These are phyloP conservation scores for Lineolata rhizophorae DNA, from an alignment of 495 filamentous ascomycete genomes.

Conservation along the genomic window DNA sequence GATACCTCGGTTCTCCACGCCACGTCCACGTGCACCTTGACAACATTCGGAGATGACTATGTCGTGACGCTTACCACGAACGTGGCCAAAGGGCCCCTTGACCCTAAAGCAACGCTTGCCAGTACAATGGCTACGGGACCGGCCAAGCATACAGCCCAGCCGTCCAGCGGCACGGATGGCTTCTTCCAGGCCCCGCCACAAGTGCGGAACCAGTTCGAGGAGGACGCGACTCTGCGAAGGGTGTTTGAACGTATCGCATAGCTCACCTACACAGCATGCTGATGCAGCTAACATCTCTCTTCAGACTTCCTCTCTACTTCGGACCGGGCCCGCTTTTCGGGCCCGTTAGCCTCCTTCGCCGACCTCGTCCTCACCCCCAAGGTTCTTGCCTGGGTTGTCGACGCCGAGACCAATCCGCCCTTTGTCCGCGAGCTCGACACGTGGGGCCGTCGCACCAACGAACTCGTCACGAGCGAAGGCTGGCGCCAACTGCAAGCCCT, in stretches of 20 bases:
- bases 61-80: no score
- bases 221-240: constrained; percentile 5
- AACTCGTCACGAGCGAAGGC: constrained; percentile 30
- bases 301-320: constrained; percentile 3
- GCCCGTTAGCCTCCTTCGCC: constrained; percentile 7
- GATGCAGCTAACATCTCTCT: background rate
- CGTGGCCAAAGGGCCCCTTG: no score
- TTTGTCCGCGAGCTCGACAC: constrained; percentile 26
- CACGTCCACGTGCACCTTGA: no score
- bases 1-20: no score
- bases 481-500: constrained; percentile 33
- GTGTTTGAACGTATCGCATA: constrained; percentile 1
- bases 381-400: constrained; percentile 28
- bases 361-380: constrained; percentile 9
- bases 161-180: constrained; percentile 9
- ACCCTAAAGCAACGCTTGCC: no score
- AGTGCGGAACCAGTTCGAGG: constrained; percentile 7
- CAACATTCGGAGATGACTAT: no score
- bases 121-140: no score
- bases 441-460: constrained; percentile 26
- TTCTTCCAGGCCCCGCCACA: constrained; percentile 10
- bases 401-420: constrained; percentile 37
- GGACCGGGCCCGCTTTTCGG: background rate
- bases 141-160: no score
- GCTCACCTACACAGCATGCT: background rate